Evolutionary conservation across 176 grass and related monocot species (phyloP), one percentile per base, ranked within the genome.

Genomic region (Juncus inflexus): DNA sequence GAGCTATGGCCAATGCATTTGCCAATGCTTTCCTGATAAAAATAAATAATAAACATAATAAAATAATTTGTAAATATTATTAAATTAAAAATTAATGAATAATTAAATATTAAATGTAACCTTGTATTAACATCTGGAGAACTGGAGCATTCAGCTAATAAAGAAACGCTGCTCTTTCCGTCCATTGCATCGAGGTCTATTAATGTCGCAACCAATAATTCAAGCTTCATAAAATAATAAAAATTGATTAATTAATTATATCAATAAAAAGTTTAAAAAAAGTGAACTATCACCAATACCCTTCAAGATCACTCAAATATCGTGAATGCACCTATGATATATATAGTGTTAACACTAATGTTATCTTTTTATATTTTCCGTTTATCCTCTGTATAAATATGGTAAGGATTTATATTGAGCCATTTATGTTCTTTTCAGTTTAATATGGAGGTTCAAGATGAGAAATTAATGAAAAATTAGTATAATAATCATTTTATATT

Each of bases 141-240:
- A 64, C 85, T 89, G 38, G 92, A 91, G 74, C 92, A 97, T 81
- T 97, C 87, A 68, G 83, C 87, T 66, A 97, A 77, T 37, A 97
- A 74, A 19, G 92, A 97, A 65, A 86, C 84, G 35, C 82, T 91
- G 57, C 63, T 89, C 83, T 91, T 97, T 16, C 92, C 92, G 69
- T 97, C 92, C 92, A 91, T 97, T 64, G 92, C 92, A 72, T 97
- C 92, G 19, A 97, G 84, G 73, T 97, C 87, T 69, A 97, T 97
- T 67, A 97, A 79, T 71, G 92, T 88, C 74, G 82, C 85, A 45
- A 97, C 85, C 57, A 97, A 73, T 58, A 97, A 78, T 75, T 97
- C 92, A 76, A 97, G 87, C 87, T 97, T 86, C 61, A 60, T 43
- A 78, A 58, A 64, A 8, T 37, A 78, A 58, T 55, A 64, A 73